Evolutionary conservation across 148 eudicot species (phyloP).

Genomic region (Arctostaphylos glauca): DNA sequence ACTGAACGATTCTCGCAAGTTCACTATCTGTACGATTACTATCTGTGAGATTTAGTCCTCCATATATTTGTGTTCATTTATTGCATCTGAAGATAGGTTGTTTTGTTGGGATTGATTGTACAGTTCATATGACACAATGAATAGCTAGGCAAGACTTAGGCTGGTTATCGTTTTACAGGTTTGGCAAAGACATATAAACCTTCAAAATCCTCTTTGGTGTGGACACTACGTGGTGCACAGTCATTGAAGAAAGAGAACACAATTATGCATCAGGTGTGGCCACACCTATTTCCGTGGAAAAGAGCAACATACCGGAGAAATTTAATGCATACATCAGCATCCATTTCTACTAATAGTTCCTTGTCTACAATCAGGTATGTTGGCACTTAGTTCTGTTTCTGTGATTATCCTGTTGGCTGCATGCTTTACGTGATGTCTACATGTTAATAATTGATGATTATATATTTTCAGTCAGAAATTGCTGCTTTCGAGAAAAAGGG

Average conservation of each 20-base stretch:
- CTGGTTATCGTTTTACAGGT: slow-evolving; percentile 26
- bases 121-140: neutral
- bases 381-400: slow-evolving; percentile 10
- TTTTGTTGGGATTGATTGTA: neutral
- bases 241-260: slow-evolving; percentile 49
- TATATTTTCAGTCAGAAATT: slow-evolving; percentile 53
- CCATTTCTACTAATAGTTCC: slow-evolving; percentile 30
- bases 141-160: slow-evolving; percentile 4
- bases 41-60: neutral
- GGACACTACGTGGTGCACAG: slow-evolving; percentile 61
- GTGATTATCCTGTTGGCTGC: slow-evolving; percentile 11
- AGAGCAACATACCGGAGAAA: slow-evolving; percentile 64
- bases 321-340: slow-evolving; percentile 40
- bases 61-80: neutral
- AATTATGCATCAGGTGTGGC: slow-evolving; percentile 39
- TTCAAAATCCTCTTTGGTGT: slow-evolving; percentile 59
- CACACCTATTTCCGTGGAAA: slow-evolving; percentile 85
- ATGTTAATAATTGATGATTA: slow-evolving; percentile 24
- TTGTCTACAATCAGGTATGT: slow-evolving; percentile 44
- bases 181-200: slow-evolving; percentile 39
- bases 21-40: neutral
- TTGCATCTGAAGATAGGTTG: neutral
- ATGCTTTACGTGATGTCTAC: slow-evolving; percentile 2
- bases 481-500: slow-evolving; percentile 72
- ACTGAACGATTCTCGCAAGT: neutral